phyloP scores from a whole-genome alignment of 257 asterid species.

The Oldenlandia corymbosa region DNA sequence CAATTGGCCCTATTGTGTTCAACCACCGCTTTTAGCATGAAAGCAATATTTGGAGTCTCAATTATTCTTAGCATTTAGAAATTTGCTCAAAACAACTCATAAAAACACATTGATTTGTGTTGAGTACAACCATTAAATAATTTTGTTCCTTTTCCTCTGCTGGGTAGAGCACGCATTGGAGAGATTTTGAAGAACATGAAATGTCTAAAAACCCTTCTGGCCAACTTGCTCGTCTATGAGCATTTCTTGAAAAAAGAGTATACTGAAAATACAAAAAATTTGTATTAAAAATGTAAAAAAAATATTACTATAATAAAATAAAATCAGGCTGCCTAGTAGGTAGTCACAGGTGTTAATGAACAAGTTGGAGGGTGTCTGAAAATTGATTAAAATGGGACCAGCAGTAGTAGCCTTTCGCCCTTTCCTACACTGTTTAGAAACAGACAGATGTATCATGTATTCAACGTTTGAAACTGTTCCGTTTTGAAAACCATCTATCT shows the following conservation, averaged over 20 bases:
- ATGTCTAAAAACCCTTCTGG: too few relatives aligned
- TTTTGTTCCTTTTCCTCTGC: background rate
- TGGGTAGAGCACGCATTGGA: too few relatives aligned
- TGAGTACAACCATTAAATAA: background rate
- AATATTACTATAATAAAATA: too few relatives aligned
- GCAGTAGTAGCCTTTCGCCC: too few relatives aligned
- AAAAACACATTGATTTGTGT: background rate
- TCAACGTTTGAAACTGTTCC: background rate
- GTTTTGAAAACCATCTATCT: background rate
- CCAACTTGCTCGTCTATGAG: too few relatives aligned
- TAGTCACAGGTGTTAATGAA: background rate
- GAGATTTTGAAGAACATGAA: too few relatives aligned
- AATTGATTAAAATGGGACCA: background rate
- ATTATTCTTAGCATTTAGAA: background rate
- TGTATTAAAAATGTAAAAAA: too few relatives aligned
- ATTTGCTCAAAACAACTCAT: too few relatives aligned
- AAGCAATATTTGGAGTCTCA: background rate
- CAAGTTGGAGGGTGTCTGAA: background rate
- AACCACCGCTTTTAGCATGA: background rate
- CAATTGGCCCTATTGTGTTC: constrained; percentile 5
- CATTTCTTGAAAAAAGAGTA: too few relatives aligned
- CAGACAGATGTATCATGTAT: too few relatives aligned
- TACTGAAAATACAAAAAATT: too few relatives aligned
- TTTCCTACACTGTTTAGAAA: background rate
- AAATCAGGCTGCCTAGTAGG: background rate